Base-by-base conservation (phyloP, 768 basidiomycete species). In the Psilocybe cubensis region DNA sequence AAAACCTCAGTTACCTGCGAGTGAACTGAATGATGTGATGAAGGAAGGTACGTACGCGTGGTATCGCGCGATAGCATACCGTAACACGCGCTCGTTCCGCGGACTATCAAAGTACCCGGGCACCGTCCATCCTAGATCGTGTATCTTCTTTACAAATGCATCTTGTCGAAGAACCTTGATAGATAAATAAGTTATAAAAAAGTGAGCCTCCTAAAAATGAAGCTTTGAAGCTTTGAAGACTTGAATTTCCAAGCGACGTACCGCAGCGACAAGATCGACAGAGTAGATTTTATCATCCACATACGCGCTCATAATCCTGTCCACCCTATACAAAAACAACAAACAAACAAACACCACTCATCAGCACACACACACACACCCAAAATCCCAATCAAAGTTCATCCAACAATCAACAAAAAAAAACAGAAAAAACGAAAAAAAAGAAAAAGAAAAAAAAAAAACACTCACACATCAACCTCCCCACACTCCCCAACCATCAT, bases 11-110 rank as follows among this genome's bases (percentile, higher is more conserved):
- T n/a, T n/a, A n/a, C n/a, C n/a, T n/a, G n/a, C 10, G 28, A 17
- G 33, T 29, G 8, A 43, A 17, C 20, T n/a, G n/a, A n/a, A n/a
- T n/a, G n/a, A n/a, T n/a, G n/a, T n/a, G n/a, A n/a, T n/a, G n/a
- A n/a, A n/a, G n/a, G n/a, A n/a, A n/a, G n/a, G n/a, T n/a, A 63
- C 75, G 28, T 67, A 84, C 82, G 80, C 83, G 58, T 87, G 86
- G 64, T 87, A 87, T 60, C 86, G 73, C 7, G 81, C 77, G 25
- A 84, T 68, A 1, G 78, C 76, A 57, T 84, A 80, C 9, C 78
- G 72, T 10, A 87, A 67, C 3, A 77, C 76, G 5, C 69, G 48
- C 57, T 77, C 76, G 29, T 79, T 74, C 28, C 70, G 68, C 9
- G 58, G 59, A 6, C 48, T 61, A 24, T 71, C 69, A 55, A 86